A percentile compares a stretch with the other conserved stretches of the same genome.
These are phyloP conservation scores for Phytophthora lateralis DNA, from an alignment of 352 stramenopile genomes.

Conservation along the genomic window DNA sequence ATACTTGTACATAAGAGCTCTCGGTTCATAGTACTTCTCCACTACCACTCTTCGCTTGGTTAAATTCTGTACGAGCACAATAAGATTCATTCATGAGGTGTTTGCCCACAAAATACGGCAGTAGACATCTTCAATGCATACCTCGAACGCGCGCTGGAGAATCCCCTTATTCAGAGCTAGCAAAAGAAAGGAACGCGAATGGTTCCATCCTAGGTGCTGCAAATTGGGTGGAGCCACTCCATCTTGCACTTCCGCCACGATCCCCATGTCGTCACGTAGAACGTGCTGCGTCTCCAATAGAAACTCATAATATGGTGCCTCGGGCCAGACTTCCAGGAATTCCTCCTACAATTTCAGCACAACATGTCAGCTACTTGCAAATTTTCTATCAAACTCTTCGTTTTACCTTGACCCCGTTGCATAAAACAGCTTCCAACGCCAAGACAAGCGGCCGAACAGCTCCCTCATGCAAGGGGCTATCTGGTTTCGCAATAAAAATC, in stretches of 20 bases:
- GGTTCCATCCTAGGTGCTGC: conserved; percentile 66
- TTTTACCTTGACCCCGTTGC: conserved; percentile 67
- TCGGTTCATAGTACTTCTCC: conserved; percentile 66
- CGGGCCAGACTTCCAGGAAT: conserved; percentile 57
- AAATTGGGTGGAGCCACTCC: conserved; percentile 41
- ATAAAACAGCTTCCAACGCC: conserved; percentile 65
- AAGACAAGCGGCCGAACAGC: conserved; percentile 63
- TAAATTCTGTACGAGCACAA: conserved; percentile 50
- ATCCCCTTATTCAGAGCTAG: conserved; percentile 79
- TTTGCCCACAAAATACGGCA: neutral
- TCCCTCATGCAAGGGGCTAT: conserved; percentile 78
- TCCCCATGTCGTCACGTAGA: conserved; percentile 67
- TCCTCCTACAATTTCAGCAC: conserved; percentile 34
- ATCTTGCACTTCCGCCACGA: conserved; percentile 59
- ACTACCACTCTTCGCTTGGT: conserved; percentile 64
- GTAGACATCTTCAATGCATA: conserved; percentile 15
- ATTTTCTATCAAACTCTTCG: neutral
- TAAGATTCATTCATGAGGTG: neutral
- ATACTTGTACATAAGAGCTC: conserved; percentile 74
- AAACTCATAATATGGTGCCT: conserved; percentile 78
- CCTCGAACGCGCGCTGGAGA: conserved; percentile 76
- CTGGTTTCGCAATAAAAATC: conserved; percentile 70
- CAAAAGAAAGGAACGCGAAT: conserved; percentile 65
- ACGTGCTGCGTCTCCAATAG: conserved; percentile 64
- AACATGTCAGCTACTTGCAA: neutral